phyloP scores from a whole-genome alignment of 345 rosid genomes.

The Chamaenerion angustifolium region DNA sequence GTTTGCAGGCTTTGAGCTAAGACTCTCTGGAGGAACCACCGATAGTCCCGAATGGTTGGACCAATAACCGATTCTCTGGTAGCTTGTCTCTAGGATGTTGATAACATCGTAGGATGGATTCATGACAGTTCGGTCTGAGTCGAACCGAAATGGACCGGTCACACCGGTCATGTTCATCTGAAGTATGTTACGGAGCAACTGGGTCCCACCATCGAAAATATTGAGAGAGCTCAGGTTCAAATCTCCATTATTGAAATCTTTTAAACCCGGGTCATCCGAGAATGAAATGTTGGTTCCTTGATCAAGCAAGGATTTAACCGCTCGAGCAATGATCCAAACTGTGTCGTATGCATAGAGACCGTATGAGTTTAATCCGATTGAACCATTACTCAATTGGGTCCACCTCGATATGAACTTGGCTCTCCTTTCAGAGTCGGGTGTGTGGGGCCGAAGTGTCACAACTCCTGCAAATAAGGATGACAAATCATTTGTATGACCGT shows the following conservation, averaged over 20 bases:
- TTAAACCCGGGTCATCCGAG: constrained; percentile 43
- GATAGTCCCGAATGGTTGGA: constrained; percentile 80
- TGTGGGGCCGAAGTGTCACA: constrained; percentile 61
- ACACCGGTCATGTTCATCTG: constrained; percentile 61
- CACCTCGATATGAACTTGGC: constrained; percentile 48
- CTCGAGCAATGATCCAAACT: constrained; percentile 78
- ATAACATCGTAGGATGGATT: constrained; percentile 68
- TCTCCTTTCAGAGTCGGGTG: constrained; percentile 46
- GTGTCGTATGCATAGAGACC: constrained; percentile 83
- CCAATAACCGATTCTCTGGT: constrained; percentile 67
- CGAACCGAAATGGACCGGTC: constrained; percentile 50
- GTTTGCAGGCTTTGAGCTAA: constrained; percentile 44
- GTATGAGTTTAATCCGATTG: constrained; percentile 57
- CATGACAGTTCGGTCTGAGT: constrained; percentile 35
- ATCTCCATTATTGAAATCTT: constrained; percentile 26
- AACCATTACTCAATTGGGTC: constrained; percentile 54
- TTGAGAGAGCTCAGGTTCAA: constrained; percentile 60
- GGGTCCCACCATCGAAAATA: constrained; percentile 56
- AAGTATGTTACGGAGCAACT: constrained; percentile 39
- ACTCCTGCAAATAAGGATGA: constrained; percentile 32
- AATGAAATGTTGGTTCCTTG: constrained; percentile 59
- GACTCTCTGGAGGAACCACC: constrained; percentile 54
- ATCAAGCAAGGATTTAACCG: constrained; percentile 47
- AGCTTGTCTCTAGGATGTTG: constrained; percentile 31
- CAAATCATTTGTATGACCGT: too few species aligned